Evolutionary conservation across 176 grass and related monocot species (phyloP), one percentile per base, ranked within the genome.

Genomic region (Carex myosuroides): DNA sequence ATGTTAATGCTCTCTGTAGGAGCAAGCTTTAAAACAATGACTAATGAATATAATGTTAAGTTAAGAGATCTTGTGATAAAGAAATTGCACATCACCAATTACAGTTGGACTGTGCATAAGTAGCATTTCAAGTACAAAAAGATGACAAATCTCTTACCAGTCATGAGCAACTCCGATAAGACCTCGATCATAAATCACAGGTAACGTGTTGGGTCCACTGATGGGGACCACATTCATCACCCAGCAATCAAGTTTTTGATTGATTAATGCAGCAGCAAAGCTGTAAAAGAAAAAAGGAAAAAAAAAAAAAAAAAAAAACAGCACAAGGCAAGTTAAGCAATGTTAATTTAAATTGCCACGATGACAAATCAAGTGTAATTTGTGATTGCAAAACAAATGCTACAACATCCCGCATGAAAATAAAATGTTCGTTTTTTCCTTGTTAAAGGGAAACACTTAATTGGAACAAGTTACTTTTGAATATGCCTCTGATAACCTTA

Each of bases 151-250:
- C 30, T 6, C 64, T 26, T 94, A 98, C 95, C 95, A 98, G 87
- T 98, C 95, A 91, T 98, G 95, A 81, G 91, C 86, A 61, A 85
- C 92, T 76, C 95, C 95, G 85, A 98, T 77, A 93, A 98, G 95
- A 78, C 92, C 95, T 26, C 95, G 87, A 78, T 98, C 92, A 88
- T 93, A 98, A 63, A 98, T 98, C 79, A 98, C 91, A 41, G 89
- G 92, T 20, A 98, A 86, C 33, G 95, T 93, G 77, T 94, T 98
- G 46, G 95, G 90, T 30, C 86, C 89, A 54, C 74, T 93, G 61
- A 88, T 75, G 84, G 95, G 92, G 79, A 98, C 91, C 22, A 98
- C 89, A 90, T 98, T 98, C 95, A 98, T 94, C 86, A 98, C 95
- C 95, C 95, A 98, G 44, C 79, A 91, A 90, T 98, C 90, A 62